A percentile compares a stretch with the other conserved stretches of the same genome.
phyloP scores from a whole-genome alignment of 2,329 filamentous ascomycete genomes.

The Cladosporium sp. region DNA sequence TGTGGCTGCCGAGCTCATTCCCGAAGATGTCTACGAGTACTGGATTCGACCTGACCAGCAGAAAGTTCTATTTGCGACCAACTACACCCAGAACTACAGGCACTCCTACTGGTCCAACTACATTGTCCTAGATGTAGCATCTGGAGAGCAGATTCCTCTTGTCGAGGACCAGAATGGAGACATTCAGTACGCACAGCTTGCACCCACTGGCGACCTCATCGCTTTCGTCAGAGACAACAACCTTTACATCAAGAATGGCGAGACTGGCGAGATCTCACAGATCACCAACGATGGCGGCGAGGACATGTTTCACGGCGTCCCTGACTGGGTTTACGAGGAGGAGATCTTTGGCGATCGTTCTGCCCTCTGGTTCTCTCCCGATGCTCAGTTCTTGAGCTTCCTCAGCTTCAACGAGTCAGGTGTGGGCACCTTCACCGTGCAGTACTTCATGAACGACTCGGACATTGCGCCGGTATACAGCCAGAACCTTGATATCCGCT shows the following conservation, averaged over 20 bases:
- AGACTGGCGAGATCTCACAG: conserved; percentile 56
- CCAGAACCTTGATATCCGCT: conserved; percentile 58
- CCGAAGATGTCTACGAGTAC: conserved; percentile 53
- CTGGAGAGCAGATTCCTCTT: conserved; percentile 52
- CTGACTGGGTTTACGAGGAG: conserved; percentile 63
- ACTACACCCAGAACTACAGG: conserved; percentile 65
- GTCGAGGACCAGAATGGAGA: conserved; percentile 58
- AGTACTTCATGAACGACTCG: conserved; percentile 61
- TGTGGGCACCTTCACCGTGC: conserved; percentile 61
- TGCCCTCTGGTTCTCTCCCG: conserved; percentile 56
- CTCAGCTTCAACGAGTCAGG: conserved; percentile 62
- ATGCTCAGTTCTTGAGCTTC: conserved; percentile 52
- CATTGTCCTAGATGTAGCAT: conserved; percentile 58
- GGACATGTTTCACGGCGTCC: conserved; percentile 60
- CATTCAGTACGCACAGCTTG: conserved; percentile 63
- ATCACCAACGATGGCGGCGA: conserved; percentile 58
- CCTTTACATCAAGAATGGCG: conserved; percentile 52
- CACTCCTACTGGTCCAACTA: conserved; percentile 66
- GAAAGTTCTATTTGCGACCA: conserved; percentile 59
- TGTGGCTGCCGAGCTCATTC: conserved; percentile 55
- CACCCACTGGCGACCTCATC: conserved; percentile 54
- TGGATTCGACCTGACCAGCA: conserved; percentile 58
- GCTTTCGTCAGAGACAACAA: conserved; percentile 66
- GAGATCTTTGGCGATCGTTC: conserved; percentile 52
- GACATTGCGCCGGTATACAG: conserved; percentile 59